A percentile compares a stretch with the other conserved stretches of the same genome.
Evolutionary conservation across 805 yeast species (phyloP).

Genomic region (Candida manassasensis): DNA sequence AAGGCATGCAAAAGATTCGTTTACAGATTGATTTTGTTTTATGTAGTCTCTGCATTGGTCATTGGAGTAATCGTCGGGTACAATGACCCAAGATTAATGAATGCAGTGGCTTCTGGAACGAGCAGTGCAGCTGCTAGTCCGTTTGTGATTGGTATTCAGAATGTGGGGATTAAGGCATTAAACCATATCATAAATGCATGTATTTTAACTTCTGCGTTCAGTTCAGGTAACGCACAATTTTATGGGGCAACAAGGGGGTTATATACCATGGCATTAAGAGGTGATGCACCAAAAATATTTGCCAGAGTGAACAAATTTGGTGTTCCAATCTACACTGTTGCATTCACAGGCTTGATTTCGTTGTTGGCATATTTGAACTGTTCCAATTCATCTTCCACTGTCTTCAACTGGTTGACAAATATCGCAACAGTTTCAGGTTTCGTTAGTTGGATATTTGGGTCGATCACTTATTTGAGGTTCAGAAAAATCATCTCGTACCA

Average conservation of each 20-base stretch:
- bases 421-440: constrained; percentile 68
- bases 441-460: constrained; percentile 54
- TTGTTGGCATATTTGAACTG: constrained; percentile 32
- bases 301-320: constrained; percentile 56
- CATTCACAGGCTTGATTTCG: constrained; percentile 35
- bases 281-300: constrained; percentile 69
- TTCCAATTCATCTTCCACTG: constrained; percentile 53
- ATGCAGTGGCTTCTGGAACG: constrained; percentile 14
- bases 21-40: constrained; percentile 37
- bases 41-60: constrained; percentile 14
- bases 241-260: constrained; percentile 66
- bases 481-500: too few relatives aligned
- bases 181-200: constrained; percentile 80
- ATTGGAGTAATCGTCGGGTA: constrained; percentile 23
- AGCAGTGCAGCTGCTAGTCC: constrained; percentile 58
- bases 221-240: constrained; percentile 80
- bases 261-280: constrained; percentile 65
- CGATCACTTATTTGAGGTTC: constrained; percentile 58
- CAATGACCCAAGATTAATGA: constrained; percentile 15
- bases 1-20: constrained; percentile 55
- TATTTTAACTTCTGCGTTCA: constrained; percentile 67
- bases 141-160: constrained; percentile 75
- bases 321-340: constrained; percentile 60
- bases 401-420: constrained; percentile 68
- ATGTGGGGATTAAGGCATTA: constrained; percentile 56